A percentile compares a stretch with the other conserved stretches of the same genome.
Conservation (phyloP, 768 basidiomycete genomes). For the Termitomyces sp. region DNA sequence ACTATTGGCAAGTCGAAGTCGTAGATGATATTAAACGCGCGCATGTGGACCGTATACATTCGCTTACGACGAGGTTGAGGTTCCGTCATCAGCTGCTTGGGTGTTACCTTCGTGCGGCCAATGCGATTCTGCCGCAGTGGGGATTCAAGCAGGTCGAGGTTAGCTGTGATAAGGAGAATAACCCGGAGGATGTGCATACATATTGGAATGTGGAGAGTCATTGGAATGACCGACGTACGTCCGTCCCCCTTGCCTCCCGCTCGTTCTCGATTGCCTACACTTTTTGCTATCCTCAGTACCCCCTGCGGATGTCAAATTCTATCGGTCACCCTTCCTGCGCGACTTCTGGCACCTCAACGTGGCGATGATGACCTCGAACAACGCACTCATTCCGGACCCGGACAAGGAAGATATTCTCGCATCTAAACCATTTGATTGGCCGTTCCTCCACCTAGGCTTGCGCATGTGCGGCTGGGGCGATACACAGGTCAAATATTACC, state of each 20-base stretch:
- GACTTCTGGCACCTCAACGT: conserved; percentile 99
- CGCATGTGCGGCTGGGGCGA: conserved; percentile 99
- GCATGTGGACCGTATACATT: conserved; percentile 68
- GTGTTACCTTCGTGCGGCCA: conserved; percentile 89
- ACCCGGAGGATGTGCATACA: conserved; percentile 74
- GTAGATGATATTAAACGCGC: conserved; percentile 77
- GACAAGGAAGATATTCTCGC: conserved; percentile 99
- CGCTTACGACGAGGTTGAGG: conserved; percentile 84
- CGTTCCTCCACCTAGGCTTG: conserved; percentile 80
- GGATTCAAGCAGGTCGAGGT: conserved; percentile 99
- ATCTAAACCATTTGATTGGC: conserved; percentile 91
- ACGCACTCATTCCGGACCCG: conserved; percentile 93
- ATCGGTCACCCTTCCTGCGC: conserved; percentile 86
- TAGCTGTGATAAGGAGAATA: conserved; percentile 85
- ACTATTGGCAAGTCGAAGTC: conserved; percentile 90
- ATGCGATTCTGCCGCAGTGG: conserved; percentile 91
- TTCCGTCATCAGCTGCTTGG: conserved; percentile 73
- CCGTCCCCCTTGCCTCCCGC: conserved; percentile 26
- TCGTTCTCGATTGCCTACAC: neutral
- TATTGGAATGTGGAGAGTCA: conserved; percentile 99
- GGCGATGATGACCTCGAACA: conserved; percentile 99
- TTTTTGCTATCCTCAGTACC: conserved; percentile 53
- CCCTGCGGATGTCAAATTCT: conserved; percentile 73
- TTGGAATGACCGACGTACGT: conserved; percentile 91
- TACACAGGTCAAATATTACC: conserved; percentile 82